Evolutionary conservation across 1,284 basidiomycete species (phyloP), one percentile per base, ranked within the genome.

Genomic region (Phylloboletellus chloephorus): DNA sequence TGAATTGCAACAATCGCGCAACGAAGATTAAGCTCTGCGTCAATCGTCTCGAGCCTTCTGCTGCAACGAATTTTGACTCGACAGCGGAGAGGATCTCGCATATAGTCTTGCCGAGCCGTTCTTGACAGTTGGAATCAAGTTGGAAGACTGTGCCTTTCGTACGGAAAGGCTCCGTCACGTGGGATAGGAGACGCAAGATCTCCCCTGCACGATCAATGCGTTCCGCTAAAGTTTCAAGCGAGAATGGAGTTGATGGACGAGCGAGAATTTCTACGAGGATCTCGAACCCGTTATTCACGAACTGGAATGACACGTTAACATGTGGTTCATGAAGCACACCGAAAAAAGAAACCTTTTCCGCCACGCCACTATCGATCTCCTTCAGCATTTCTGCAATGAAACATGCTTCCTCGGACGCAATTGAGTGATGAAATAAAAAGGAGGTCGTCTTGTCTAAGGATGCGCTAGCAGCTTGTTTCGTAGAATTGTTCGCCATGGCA

Each of bases 351-450:
- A 86, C 86, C 74, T 83, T 87, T 33, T 70, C 70, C 4, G 78
- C 79, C 30, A 89, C 77, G 2, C 69, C 66, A 32, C 66, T 68
- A 37, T 80, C 78, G 10, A 82, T 79, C 22, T 81, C 82, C 47
- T 74, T 74, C 23, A 79, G 73, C 71, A 88, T 82, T 52, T 86
- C 82, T 7, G 82, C 82, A 11, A 89, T 76, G 50, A 88, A 84
- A 49, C 81, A 82, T 0, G 83, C 85, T 59, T 88, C 79, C 51
- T 88, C 82, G 0, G 77, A 73, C 8, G 79, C 76, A 61, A 86
- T 78, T 10, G 76, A 76, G 44, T 83, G 76, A 44, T 76, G 77
- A 52, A 88, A 82, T 9, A 89, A 65, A 52, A 76, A 73, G 3
- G 72, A 67, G 1, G 78, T 78, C 35, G 88, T 66, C 42, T 73